These are phyloP conservation scores for Chiua virens DNA, from an alignment of 768 basidiomycete genomes.

Conservation along the genomic window DNA sequence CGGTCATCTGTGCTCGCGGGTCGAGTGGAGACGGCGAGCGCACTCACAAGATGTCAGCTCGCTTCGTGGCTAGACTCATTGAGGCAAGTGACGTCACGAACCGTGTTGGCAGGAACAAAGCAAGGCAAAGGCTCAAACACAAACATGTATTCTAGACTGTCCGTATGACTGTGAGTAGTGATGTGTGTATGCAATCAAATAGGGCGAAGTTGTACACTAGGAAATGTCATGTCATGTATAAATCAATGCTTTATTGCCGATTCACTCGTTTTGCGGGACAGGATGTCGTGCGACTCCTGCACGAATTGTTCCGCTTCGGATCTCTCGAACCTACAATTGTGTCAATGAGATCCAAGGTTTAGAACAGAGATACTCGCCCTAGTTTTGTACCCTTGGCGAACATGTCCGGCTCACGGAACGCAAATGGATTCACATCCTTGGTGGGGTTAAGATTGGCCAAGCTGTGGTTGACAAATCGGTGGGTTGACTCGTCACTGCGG, in stretches of 20 bases:
- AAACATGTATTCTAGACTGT: no score
- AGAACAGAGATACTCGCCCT: constrained; percentile 49
- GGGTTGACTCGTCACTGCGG: constrained; percentile 89
- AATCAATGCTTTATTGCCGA: constrained; percentile 30
- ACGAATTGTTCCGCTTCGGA: constrained; percentile 66
- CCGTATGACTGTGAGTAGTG: constrained; percentile 21
- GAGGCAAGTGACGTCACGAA: constrained; percentile 27
- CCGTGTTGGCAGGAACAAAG: background rate
- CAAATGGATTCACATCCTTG: constrained; percentile 88
- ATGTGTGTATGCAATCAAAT: constrained; percentile 14
- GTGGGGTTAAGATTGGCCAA: constrained; percentile 79
- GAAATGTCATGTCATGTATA: constrained; percentile 2
- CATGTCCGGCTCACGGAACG: constrained; percentile 87
- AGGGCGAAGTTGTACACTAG: background rate
- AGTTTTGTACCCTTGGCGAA: constrained; percentile 72
- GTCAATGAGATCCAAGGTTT: constrained; percentile 13
- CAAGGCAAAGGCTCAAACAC: no score
- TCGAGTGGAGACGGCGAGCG: background rate
- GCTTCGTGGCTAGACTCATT: background rate
- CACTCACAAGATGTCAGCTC: background rate
- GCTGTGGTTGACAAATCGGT: constrained; percentile 95
- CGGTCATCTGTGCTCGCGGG: constrained; percentile 10
- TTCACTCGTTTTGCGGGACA: constrained; percentile 33
- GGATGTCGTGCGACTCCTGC: constrained; percentile 55
- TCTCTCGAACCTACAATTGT: constrained; percentile 56